Conservation (phyloP, 2,329 filamentous ascomycete genomes). For the Meredithiella fracta region DNA sequence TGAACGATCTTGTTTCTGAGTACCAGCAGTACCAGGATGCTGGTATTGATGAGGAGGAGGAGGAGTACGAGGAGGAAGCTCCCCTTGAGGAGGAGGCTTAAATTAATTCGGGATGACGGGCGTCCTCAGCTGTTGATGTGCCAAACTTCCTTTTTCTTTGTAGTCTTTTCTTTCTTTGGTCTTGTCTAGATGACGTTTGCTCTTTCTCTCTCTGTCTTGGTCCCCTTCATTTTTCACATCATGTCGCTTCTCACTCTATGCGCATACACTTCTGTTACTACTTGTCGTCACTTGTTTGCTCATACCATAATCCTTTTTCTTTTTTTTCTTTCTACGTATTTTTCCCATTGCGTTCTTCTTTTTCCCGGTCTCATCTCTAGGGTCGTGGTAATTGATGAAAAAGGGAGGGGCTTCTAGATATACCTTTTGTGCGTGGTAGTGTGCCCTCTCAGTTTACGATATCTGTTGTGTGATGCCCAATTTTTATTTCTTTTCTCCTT, state of each 20-base stretch:
- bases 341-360: constrained; percentile 11
- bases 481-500: constrained; percentile 10
- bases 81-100: constrained; percentile 55
- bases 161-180: constrained; percentile 1
- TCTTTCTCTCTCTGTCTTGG: constrained; percentile 7
- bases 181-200: constrained; percentile 12
- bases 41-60: constrained; percentile 89
- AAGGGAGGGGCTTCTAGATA: constrained; percentile 22
- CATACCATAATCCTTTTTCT: constrained; percentile 15
- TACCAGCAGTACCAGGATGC: constrained; percentile 99
- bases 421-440: constrained; percentile 20
- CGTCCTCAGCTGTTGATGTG: not conserved
- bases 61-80: constrained; percentile 82
- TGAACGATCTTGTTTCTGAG: constrained; percentile 99
- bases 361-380: constrained; percentile 16
- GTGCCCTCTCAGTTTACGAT: constrained; percentile 13
- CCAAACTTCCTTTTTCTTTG: constrained; percentile 9
- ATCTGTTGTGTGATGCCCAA: constrained; percentile 14
- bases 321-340: constrained; percentile 8
- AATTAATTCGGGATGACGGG: constrained; percentile 15
- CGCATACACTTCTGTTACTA: constrained; percentile 2
- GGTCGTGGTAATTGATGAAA: constrained; percentile 17
- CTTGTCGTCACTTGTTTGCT: constrained; percentile 14
- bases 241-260: not conserved
- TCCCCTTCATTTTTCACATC: not conserved